These are phyloP conservation scores for Xerocomellus amylosporus DNA, from an alignment of 768 basidiomycete species.

Conservation along the genomic window DNA sequence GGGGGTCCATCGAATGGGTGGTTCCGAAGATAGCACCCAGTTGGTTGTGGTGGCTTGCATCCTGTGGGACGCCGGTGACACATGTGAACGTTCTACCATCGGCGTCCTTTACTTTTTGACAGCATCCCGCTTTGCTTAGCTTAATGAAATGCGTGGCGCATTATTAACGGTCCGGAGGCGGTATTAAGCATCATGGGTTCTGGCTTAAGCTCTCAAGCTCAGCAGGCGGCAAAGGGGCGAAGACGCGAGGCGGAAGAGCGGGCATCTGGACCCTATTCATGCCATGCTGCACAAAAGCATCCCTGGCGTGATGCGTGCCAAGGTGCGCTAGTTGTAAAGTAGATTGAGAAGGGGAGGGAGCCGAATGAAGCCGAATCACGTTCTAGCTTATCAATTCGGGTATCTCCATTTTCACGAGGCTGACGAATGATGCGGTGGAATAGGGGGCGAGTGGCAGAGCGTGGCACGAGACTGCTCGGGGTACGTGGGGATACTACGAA, in stretches of 20 bases:
- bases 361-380: slow-evolving; percentile 5
- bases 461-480: slow-evolving; percentile 1
- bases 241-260: slow-evolving; percentile 1
- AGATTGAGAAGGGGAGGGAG: background rate
- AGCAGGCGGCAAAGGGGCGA: background rate
- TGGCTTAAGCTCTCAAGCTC: background rate
- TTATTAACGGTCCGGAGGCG: slow-evolving; percentile 11
- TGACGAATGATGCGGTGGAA: slow-evolving; percentile 7
- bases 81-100: background rate
- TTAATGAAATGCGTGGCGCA: slow-evolving; percentile 1
- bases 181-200: background rate
- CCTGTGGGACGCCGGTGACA: slow-evolving; percentile 3
- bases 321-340: background rate
- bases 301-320: background rate
- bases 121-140: background rate
- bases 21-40: background rate
- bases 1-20: background rate
- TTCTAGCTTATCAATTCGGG: slow-evolving; percentile 21
- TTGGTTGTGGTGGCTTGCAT: background rate
- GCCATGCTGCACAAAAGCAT: background rate
- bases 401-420: slow-evolving; percentile 21
- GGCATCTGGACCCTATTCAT: background rate
- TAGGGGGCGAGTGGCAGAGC: slow-evolving; percentile 11
- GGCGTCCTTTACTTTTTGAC: background rate
- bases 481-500: slow-evolving; percentile 1